A percentile compares a stretch with the other conserved stretches of the same genome.
Conservation (phyloP, 208 protist genomes). For the Leptomonas pyrrhocoris region DNA sequence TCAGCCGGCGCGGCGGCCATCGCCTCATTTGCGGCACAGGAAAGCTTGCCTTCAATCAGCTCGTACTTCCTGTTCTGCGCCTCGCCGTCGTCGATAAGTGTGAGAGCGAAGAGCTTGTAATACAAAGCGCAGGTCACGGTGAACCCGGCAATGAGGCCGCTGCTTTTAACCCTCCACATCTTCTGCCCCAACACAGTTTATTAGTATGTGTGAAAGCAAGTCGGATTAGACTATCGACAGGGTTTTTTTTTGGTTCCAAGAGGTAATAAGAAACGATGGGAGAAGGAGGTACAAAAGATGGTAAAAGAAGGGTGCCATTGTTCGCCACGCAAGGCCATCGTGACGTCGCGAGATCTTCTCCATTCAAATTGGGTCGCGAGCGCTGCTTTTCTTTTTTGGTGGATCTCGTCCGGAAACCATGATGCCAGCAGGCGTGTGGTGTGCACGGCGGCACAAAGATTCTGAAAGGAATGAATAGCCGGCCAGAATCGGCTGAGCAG, state of each 20-base stretch:
- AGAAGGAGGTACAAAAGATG: too few relatives aligned
- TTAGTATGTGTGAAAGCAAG: constrained; percentile 9
- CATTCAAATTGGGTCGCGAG: too few relatives aligned
- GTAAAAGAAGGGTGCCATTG: too few relatives aligned
- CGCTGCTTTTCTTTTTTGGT: too few relatives aligned
- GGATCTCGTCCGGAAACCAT: too few relatives aligned
- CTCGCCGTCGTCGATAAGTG: constrained; percentile 48
- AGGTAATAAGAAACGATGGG: too few relatives aligned
- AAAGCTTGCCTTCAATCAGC: constrained; percentile 40
- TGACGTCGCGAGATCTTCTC: too few relatives aligned
- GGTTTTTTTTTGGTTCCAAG: neutral
- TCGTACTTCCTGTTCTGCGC: constrained; percentile 36
- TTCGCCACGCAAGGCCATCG: too few relatives aligned
- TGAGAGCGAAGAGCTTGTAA: constrained; percentile 57
- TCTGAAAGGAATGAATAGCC: too few relatives aligned
- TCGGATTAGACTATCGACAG: constrained; percentile 5
- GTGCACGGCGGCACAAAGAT: too few relatives aligned
- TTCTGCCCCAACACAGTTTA: neutral
- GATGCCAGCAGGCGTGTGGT: too few relatives aligned
- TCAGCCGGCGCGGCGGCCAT: constrained; percentile 18
- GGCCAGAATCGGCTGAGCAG: too few relatives aligned
- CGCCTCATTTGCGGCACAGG: constrained; percentile 21
- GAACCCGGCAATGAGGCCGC: constrained; percentile 55
- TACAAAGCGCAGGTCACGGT: constrained; percentile 43
- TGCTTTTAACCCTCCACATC: constrained; percentile 58